Evolutionary conservation across 176 grass and related monocot genomes (phyloP).

Genomic region (Echinochloa phyllopogon): DNA sequence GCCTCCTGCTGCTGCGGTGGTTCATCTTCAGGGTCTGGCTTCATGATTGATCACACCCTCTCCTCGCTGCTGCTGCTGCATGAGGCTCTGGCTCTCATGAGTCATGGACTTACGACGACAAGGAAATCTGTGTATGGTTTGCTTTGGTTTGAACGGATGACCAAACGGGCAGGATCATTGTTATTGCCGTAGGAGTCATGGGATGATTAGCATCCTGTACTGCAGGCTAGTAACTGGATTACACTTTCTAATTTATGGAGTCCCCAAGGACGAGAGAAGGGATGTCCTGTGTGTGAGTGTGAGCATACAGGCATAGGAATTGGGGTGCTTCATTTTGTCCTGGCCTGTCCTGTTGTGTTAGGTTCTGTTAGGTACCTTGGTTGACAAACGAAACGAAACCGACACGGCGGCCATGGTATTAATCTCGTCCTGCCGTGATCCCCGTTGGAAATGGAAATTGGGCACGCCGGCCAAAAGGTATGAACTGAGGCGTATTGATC

Average conservation of each 20-base stretch:
- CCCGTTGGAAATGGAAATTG: not conserved
- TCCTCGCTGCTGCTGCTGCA: not conserved
- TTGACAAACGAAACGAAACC: not conserved
- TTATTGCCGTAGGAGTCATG: slow-evolving; percentile 12
- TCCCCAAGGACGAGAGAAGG: not conserved
- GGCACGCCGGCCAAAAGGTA: not conserved
- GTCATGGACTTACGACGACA: not conserved
- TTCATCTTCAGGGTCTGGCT: not conserved
- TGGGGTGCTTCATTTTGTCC: not conserved
- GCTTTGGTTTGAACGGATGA: slow-evolving; percentile 29
- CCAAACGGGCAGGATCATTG: slow-evolving; percentile 6
- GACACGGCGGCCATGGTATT: not conserved
- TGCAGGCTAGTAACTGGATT: slow-evolving; percentile 10
- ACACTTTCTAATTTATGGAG: slow-evolving; percentile 14
- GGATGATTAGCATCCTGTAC: not conserved
- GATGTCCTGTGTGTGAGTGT: no score
- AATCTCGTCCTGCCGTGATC: not conserved
- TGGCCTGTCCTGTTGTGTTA: not conserved
- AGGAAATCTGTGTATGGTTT: not conserved
- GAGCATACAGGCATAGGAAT: not conserved
- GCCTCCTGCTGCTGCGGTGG: not conserved
- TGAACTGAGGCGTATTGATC: not conserved
- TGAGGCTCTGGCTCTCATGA: not conserved
- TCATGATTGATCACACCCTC: slow-evolving; percentile 11
- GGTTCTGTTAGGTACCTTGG: not conserved